A percentile compares a stretch with the other conserved stretches of the same genome.
Evolutionary conservation across 2,329 filamentous ascomycete species (phyloP).

Genomic region (Beauveria rudraprayagi): DNA sequence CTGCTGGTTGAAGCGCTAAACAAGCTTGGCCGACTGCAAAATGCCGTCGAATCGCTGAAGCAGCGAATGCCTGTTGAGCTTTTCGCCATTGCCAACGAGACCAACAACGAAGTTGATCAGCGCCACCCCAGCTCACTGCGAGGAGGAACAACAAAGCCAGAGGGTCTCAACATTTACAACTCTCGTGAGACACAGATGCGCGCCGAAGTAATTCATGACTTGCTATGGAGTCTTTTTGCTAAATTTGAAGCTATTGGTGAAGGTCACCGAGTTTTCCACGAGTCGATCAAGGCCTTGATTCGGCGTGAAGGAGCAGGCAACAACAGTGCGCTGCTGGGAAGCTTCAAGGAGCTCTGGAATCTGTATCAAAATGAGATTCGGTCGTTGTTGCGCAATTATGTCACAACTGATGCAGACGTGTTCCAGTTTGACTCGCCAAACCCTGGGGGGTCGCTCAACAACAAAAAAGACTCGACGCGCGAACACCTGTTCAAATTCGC

Average conservation of each 20-base stretch:
- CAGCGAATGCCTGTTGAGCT: conserved; percentile 89
- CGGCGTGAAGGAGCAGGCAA: conserved; percentile 66
- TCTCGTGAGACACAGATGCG: conserved; percentile 67
- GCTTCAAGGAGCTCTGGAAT: conserved; percentile 97
- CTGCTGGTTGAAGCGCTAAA: conserved; percentile 84
- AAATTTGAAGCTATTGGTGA: conserved; percentile 98
- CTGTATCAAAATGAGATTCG: conserved; percentile 96
- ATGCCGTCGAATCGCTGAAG: conserved; percentile 82
- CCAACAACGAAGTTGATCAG: conserved; percentile 87
- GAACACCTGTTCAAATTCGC: conserved; percentile 78
- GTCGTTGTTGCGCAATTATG: conserved; percentile 87
- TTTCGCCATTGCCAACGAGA: conserved; percentile 89
- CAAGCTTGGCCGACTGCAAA: conserved; percentile 77
- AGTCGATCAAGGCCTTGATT: conserved; percentile 80
- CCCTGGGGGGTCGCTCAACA: conserved; percentile 36
- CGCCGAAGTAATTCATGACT: conserved; percentile 79
- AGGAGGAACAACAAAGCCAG: conserved; percentile 43
- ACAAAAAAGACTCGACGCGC: conserved; percentile 39
- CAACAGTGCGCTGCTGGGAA: conserved; percentile 62
- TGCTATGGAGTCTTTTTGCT: conserved; percentile 85
- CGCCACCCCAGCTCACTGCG: conserved; percentile 78
- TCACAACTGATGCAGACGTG: conserved; percentile 80
- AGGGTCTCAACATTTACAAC: conserved; percentile 55
- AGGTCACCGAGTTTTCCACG: conserved; percentile 87
- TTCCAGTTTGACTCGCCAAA: conserved; percentile 53